These are phyloP conservation scores for Lumnitzera racemosa DNA, from an alignment of 345 rosid species.

Conservation along the genomic window DNA sequence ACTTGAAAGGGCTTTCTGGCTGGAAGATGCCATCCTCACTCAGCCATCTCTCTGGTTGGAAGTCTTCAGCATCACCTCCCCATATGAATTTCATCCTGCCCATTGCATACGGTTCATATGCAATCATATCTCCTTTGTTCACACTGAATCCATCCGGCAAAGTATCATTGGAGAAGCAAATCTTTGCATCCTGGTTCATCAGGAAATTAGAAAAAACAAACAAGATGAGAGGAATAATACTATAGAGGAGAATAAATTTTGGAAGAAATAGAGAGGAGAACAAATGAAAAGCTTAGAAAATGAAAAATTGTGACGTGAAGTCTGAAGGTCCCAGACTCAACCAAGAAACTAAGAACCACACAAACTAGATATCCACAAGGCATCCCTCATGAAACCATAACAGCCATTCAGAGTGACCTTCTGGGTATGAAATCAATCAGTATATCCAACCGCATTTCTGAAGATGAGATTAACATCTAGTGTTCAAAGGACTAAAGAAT, in stretches of 20 bases:
- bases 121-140: conserved; percentile 43
- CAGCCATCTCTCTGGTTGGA: conserved; percentile 52
- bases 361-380: too few relatives aligned
- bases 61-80: conserved; percentile 46
- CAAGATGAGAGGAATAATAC: too few relatives aligned
- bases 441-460: too few relatives aligned
- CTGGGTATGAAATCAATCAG: too few relatives aligned
- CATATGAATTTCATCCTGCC: conserved; percentile 59
- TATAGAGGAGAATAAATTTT: too few relatives aligned
- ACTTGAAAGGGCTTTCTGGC: conserved; percentile 48
- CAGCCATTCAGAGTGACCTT: too few relatives aligned
- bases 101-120: conserved; percentile 54
- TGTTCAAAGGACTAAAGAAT: too few relatives aligned
- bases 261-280: background rate
- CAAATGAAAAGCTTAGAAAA: background rate
- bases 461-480: too few relatives aligned
- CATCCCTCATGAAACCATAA: background rate
- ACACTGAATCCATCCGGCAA: conserved; percentile 54
- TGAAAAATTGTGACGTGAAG: background rate
- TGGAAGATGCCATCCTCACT: conserved; percentile 32
- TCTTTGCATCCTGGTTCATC: conserved; percentile 38
- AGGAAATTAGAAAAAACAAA: background rate
- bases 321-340: too few relatives aligned
- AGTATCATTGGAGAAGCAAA: conserved; percentile 48
- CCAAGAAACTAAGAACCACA: too few relatives aligned